phyloP scores from a whole-genome alignment of 2,329 filamentous ascomycete species.

The Grosmannia penicillata region DNA sequence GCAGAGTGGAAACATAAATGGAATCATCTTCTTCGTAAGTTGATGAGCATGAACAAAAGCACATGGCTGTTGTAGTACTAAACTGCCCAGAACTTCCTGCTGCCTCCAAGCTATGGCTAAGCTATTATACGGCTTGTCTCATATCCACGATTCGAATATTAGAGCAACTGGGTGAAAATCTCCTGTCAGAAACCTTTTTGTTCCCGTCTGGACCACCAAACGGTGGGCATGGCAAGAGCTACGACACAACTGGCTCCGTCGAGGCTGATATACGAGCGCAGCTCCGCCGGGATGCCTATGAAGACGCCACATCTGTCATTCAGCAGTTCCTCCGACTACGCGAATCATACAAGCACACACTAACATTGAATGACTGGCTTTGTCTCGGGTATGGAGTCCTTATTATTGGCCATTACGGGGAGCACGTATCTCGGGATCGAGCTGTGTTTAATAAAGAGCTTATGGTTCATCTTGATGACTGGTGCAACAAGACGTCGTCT shows the following conservation, averaged over 20 bases:
- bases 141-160: not conserved
- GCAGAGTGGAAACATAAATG: not conserved
- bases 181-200: not conserved
- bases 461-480: too few species aligned
- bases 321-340: not conserved
- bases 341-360: not conserved
- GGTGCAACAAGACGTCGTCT: too few species aligned
- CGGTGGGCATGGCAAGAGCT: not conserved
- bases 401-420: not conserved
- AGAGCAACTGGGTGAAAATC: not conserved
- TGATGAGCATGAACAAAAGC: not conserved
- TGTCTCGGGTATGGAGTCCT: not conserved
- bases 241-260: not conserved
- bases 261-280: not conserved
- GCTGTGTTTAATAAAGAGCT: too few species aligned
- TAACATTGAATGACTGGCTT: not conserved
- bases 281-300: not conserved
- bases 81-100: not conserved
- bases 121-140: not conserved
- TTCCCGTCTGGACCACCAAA: not conserved
- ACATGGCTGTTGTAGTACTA: not conserved
- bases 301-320: not conserved
- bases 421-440: too few species aligned
- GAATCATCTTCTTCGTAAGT: not conserved
- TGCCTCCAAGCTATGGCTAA: not conserved